These are phyloP conservation scores for Fusarium camptoceras DNA, from an alignment of 2,329 filamentous ascomycete species.

Conservation along the genomic window DNA sequence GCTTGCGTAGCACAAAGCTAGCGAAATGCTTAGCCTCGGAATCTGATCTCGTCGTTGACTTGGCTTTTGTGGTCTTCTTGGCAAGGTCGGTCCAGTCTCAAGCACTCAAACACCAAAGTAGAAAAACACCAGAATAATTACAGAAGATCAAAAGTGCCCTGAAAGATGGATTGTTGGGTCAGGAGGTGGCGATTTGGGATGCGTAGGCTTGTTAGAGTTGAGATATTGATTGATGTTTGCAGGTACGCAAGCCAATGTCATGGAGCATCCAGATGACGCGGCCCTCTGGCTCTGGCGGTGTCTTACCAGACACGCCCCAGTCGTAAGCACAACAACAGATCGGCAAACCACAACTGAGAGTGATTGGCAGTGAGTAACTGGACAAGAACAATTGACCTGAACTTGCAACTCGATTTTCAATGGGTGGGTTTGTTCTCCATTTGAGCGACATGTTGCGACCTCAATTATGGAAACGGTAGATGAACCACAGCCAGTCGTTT, in stretches of 20 bases:
- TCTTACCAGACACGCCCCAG: constrained; percentile 40
- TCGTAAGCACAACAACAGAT: constrained; percentile 33
- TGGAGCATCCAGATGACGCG: constrained; percentile 45
- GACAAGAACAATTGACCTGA: constrained; percentile 1
- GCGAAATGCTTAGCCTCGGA: constrained; percentile 18
- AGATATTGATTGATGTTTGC: constrained; percentile 34
- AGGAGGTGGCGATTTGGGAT: constrained; percentile 35
- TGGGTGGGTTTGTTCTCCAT: constrained; percentile 19
- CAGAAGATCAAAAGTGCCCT: background rate
- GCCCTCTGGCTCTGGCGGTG: constrained; percentile 37
- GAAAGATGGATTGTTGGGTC: constrained; percentile 10
- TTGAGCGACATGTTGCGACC: constrained; percentile 16
- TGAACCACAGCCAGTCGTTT: constrained; percentile 17
- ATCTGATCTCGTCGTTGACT: constrained; percentile 16
- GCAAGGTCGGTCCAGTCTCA: constrained; percentile 2
- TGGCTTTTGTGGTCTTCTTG: constrained; percentile 16
- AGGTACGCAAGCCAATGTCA: constrained; percentile 44
- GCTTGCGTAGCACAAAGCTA: constrained; percentile 24
- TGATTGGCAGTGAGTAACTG: constrained; percentile 27
- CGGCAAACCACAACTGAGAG: constrained; percentile 16
- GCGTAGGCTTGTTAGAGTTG: constrained; percentile 19
- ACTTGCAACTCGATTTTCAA: constrained; percentile 14
- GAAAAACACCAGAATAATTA: background rate
- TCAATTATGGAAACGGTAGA: constrained; percentile 24
- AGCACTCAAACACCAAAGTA: background rate